Evolutionary conservation across 225 moss, liverwort and hornwort species (phyloP), one percentile per base, ranked within the genome.

Genomic region (Marchantia polymorpha): DNA sequence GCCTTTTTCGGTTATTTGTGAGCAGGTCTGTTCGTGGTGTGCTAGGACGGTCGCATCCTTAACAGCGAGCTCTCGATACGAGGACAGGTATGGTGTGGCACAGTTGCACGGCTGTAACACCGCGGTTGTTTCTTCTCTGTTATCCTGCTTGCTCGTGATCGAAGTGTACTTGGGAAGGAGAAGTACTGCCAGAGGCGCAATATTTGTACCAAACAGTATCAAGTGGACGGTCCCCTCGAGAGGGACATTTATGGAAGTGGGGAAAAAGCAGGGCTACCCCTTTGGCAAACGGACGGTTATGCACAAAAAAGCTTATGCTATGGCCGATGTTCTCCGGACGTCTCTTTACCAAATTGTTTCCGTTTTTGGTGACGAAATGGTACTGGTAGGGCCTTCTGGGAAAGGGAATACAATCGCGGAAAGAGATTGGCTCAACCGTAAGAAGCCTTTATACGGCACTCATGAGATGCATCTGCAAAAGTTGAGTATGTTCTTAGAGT

Each of bases 71-170:
- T 95, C 95, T 27, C 83, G 91, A 4, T 82, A 76, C 14, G 95
- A 95, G 82, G 95, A 95, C 83, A 88, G 89, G 79, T 92, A 92
- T 65, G 95, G 93, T 39, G 91, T 95, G 58, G 93, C 95, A 1
- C 93, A 93, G 78, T 80, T 93, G 73, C 88, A 90, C 78, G 89
- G 92, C 73, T 92, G 88, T 88, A 95, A 95, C 64, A 85, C 83
- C 48, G 87, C 86, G 16, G 92, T 92, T 69, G 84, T 95, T 20
- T 95, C 95, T 8, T 91, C 90, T 52, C 90, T 95, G 5, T 61
- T 95, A 23, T 95, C 95, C 53, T 93, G 91, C 72, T 86, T 95
- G 63, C 80, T 95, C 74, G 92, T 90, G 10, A 85, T 93, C 0
- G 95, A 95, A 73, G 93, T 95, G 0, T 93, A 89, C 39, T 90